phyloP scores from a whole-genome alignment of 441 rosid genomes.

The Arabidopsis lyrata region DNA sequence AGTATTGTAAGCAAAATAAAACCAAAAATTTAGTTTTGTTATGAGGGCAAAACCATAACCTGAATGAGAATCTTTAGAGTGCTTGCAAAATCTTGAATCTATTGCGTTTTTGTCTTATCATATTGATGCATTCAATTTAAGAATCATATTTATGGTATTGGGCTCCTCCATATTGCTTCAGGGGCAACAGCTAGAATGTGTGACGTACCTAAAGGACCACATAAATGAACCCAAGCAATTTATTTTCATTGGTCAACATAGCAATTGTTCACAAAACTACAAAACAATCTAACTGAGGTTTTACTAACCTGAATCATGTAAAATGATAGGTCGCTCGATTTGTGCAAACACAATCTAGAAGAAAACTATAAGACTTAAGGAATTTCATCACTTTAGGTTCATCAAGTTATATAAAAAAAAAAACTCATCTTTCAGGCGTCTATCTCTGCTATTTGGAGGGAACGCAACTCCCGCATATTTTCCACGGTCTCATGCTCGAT shows the following conservation, averaged over 20 bases:
- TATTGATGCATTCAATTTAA: conserved; percentile 6
- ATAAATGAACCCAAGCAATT: conserved; percentile 7
- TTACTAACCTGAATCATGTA: background rate
- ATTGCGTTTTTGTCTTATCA: no score
- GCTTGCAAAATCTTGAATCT: no score
- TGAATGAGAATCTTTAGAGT: no score
- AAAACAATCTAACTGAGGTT: conserved; percentile 22
- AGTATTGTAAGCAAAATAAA: no score
- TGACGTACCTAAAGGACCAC: conserved; percentile 41
- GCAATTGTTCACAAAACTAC: conserved; percentile 9
- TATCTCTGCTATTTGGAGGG: no score
- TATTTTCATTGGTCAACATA: background rate
- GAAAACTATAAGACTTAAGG: background rate
- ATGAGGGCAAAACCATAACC: no score
- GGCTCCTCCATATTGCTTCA: conserved; percentile 40
- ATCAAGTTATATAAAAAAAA: background rate
- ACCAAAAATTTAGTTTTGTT: no score
- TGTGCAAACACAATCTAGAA: conserved; percentile 16
- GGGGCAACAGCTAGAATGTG: conserved; percentile 35
- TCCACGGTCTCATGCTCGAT: no score
- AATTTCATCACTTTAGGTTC: background rate
- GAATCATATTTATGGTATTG: conserved; percentile 28
- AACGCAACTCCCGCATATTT: no score
- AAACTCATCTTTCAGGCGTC: background rate
- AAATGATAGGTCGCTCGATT: conserved; percentile 21